Percentiles rank a stretch among this genome's conserved stretches.
These are phyloP conservation scores for Globisporangium takayamanum DNA, from an alignment of 352 stramenopile species.

Conservation along the genomic window DNA sequence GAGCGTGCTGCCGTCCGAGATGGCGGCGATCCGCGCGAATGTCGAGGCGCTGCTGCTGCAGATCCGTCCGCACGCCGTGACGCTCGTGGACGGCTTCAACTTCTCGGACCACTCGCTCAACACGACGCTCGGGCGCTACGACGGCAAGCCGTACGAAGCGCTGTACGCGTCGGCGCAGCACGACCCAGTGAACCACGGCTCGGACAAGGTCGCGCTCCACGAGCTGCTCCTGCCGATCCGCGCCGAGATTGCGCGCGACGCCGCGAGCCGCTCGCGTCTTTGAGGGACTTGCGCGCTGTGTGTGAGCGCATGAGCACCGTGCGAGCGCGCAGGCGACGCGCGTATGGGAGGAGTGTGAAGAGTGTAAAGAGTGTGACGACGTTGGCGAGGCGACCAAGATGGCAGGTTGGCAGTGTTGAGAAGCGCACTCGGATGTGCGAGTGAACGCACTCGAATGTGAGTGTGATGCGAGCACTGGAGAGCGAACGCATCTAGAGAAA, in stretches of 20 bases:
- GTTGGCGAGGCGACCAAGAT: no score
- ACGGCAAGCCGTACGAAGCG: conserved; percentile 72
- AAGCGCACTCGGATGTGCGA: no score
- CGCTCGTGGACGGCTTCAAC: conserved; percentile 73
- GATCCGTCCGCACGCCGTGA: conserved; percentile 62
- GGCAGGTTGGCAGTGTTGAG: no score
- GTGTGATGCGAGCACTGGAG: no score
- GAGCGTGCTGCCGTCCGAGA: conserved; percentile 35
- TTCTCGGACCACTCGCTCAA: conserved; percentile 71
- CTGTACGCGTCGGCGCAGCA: conserved; percentile 51
- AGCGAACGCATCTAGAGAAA: no score
- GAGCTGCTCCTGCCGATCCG: conserved; percentile 61
- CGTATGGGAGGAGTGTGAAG: no score
- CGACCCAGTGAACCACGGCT: conserved; percentile 53
- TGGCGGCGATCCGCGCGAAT: conserved; percentile 38
- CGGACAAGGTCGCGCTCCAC: conserved; percentile 54
- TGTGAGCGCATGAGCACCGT: no score
- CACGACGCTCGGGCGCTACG: conserved; percentile 64
- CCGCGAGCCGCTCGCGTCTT: conserved; percentile 20
- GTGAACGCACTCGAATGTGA: no score
- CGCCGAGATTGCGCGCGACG: conserved; percentile 22
- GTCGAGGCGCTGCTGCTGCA: conserved; percentile 44
- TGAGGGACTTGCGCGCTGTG: conserved; percentile 6
- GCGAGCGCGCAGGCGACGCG: no score
- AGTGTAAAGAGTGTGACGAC: no score